Evolutionary conservation across 176 grass and related monocot genomes (phyloP), one percentile per base, ranked within the genome.

Genomic region (Oryza meyeriana): DNA sequence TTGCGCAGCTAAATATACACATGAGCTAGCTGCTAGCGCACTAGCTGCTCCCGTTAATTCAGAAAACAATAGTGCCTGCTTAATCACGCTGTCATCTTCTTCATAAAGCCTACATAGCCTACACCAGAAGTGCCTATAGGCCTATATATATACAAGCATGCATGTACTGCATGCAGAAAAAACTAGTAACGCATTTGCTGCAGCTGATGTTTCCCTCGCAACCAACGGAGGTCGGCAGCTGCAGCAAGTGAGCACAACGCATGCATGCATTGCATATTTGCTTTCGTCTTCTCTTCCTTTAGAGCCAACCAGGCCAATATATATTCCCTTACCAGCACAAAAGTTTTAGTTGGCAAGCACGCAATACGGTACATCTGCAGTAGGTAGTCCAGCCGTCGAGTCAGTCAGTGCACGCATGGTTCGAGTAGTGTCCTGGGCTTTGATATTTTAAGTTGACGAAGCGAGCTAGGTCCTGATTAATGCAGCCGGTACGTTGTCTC

Each of bases 361-460:
- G 28, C 74, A 61, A 77, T 32, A 33, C 4, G 28, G 18, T 28
- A 4, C 9, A 34, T 14, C 12, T 1, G 4, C 4, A 6, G 44
- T 17, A 18, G 26, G 12, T 8, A 0, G 73, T 84, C 44, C 47
- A 52, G 17, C 47, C 47, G 17, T 17, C 4, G 4, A 48, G 45
- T 48, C 16, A 48, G 45, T 48, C 45, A 48, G 18, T 48, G 45
- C 45, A 48, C 48, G 40, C 8, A 42, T 42, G 8, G 40, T 12
- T 42, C 11, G 48, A 52, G 18, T 22, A 6, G 17, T 22, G 17
- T 8, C 48, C 22, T 58, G 22, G 73, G 59, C 40, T 50, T 44
- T 61, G 41, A 10, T 64, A 78, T 71, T 70, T 62, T 47, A 85
- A 62, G 83, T 35, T 85, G 65, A 85, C 83, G 18, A 64, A 16